Evolutionary conservation across 2,329 filamentous ascomycete genomes (phyloP), one percentile per base, ranked within the genome.

Genomic region (Hyphodiscus sp.): DNA sequence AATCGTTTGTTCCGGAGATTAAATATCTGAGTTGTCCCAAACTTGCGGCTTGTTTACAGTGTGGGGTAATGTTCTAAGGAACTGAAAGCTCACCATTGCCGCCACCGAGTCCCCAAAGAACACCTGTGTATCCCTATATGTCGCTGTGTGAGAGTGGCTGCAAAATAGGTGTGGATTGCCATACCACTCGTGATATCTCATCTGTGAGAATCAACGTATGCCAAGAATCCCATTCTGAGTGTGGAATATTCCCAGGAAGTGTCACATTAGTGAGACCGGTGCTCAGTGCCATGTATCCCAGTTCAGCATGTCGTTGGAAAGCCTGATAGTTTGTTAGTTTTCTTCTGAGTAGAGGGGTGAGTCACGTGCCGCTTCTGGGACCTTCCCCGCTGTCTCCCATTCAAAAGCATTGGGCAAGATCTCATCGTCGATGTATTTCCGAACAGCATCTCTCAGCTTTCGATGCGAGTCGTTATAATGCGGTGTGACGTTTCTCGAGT

Each of bases 381-480:
- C 78, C 51, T 76, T 66, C 1, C 77, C 76, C 2, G 76, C 76
- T 2, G 73, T 74, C 64, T 87, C 85, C 83, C 84, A 87, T 41
- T 85, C 80, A 30, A 82, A 74, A 3, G 78, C 77, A 58, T 77
- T 73, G 0, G 82, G 82, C 1, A 78, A 69, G 45, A 87, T 73
- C 41, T 82, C 69, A 1, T 74, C 72, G 54, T 86, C 77, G 47
- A 86, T 71, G 56, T 86, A 86, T 20, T 73, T 63, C 41, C 84
- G 77, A 0, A 86, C 70, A 4, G 71, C 73, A 41, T 78, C 72
- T 49, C 81, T 80, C 1, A 87, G 73, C n/a, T 68, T 70, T 30
- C 76, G 75, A 64, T 87, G 85, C 2, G 78, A 78, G 15, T 77
- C 73, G 26, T 76, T 83, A 72, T 87, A 87, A 69, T 86, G 85